These are phyloP conservation scores for Penicillium oxalicum DNA, from an alignment of 2,329 filamentous ascomycete species.

Conservation along the genomic window DNA sequence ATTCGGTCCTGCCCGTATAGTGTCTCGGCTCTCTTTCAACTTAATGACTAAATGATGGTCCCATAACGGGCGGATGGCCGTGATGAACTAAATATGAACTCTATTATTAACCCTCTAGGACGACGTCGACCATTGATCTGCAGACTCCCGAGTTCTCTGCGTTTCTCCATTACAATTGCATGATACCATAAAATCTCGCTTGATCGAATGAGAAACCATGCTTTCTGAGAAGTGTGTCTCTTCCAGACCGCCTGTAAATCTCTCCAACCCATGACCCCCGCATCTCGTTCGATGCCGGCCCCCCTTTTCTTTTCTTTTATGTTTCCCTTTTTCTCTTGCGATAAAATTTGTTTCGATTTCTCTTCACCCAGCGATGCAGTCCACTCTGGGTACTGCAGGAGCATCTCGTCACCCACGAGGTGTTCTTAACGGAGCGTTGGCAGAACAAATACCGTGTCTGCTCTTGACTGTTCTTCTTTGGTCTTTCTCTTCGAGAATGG, in stretches of 20 bases:
- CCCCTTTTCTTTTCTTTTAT: not conserved
- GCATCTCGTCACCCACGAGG: conserved; percentile 59
- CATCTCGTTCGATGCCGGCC: no score
- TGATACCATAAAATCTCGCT: conserved; percentile 20
- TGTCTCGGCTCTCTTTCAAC: conserved; percentile 56
- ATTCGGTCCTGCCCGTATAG: conserved; percentile 22
- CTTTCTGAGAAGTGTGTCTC: conserved; percentile 6
- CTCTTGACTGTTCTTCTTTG: conserved; percentile 20
- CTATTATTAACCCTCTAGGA: conserved; percentile 2
- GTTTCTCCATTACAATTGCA: conserved; percentile 13
- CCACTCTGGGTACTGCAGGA: conserved; percentile 65
- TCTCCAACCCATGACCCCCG: not conserved
- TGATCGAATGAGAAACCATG: conserved; percentile 10
- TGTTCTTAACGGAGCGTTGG: conserved; percentile 80
- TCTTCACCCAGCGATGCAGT: conserved; percentile 62
- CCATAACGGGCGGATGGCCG: conserved; percentile 6
- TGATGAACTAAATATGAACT: conserved; percentile 15
- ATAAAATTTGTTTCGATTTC: conserved; percentile 5
- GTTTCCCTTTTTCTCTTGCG: conserved; percentile 8
- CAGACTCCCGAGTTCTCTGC: conserved; percentile 14
- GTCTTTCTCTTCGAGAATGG: conserved; percentile 6
- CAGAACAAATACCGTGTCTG: conserved; percentile 45
- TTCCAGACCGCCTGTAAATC: conserved; percentile 2
- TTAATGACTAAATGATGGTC: conserved; percentile 44
- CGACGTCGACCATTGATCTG: conserved; percentile 19